phyloP scores from a whole-genome alignment of 2,329 filamentous ascomycete genomes.

The Colletotrichum eleusines region DNA sequence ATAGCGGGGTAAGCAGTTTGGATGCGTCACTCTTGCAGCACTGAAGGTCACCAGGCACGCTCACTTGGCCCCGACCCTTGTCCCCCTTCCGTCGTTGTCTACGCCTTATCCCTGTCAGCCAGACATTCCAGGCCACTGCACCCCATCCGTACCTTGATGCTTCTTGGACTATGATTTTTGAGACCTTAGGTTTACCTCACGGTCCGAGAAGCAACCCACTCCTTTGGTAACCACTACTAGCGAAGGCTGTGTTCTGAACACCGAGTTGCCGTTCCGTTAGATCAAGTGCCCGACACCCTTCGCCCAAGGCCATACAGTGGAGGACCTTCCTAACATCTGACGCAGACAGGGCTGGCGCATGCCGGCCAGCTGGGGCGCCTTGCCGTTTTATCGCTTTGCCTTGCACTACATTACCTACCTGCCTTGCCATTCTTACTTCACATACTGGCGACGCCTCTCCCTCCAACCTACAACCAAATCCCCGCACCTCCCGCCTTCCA shows the following conservation, averaged over 20 bases:
- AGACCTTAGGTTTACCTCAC: neutral
- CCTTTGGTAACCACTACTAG: neutral
- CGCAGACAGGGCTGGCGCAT: neutral
- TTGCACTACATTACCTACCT: slow-evolving; percentile 2
- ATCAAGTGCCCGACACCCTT: neutral
- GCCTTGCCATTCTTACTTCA: neutral
- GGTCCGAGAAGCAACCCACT: neutral
- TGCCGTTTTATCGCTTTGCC: neutral
- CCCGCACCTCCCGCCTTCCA: neutral
- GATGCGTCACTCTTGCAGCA: slow-evolving; percentile 16
- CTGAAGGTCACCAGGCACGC: slow-evolving; percentile 4
- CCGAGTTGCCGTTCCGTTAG: neutral
- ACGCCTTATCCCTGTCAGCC: slow-evolving; percentile 3
- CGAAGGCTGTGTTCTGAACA: neutral
- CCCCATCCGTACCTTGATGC: neutral
- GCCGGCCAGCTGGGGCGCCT: neutral
- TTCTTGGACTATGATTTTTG: neutral
- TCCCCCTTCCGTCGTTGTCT: neutral
- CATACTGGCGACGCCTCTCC: neutral
- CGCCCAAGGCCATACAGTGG: neutral
- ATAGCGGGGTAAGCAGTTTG: neutral
- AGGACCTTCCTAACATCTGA: neutral
- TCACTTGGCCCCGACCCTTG: neutral
- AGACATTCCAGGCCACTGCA: slow-evolving; percentile 5
- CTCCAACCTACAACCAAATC: neutral